Evolutionary conservation across 805 yeast genomes (phyloP).

Genomic region (Kluyveromyces siamensis): DNA sequence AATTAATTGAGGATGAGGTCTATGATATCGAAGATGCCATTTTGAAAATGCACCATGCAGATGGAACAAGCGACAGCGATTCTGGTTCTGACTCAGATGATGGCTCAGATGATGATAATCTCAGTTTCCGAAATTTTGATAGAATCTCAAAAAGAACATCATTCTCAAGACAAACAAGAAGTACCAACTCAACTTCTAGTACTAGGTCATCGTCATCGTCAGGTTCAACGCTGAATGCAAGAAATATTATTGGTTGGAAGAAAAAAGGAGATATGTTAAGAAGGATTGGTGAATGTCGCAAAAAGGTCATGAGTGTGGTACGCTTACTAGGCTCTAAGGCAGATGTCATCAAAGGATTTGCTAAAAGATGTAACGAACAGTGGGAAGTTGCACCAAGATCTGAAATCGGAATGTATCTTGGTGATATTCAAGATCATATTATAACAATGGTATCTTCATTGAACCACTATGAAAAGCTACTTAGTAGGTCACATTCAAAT

Average conservation of each 20-base stretch:
- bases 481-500: constrained; percentile 93
- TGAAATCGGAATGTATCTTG: constrained; percentile 89
- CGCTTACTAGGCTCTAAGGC: constrained; percentile 86
- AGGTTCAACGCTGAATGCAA: constrained; percentile 29
- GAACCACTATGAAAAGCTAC: constrained; percentile 87
- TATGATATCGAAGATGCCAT: constrained; percentile 92
- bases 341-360: constrained; percentile 93
- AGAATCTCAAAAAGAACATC: constrained; percentile 6
- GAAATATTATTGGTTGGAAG: constrained; percentile 62
- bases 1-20: constrained; percentile 88
- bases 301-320: constrained; percentile 83
- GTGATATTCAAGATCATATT: constrained; percentile 96
- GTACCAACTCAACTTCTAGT: constrained; percentile 12
- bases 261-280: constrained; percentile 91
- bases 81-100: constrained; percentile 28
- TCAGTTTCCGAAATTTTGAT: constrained; percentile 5
- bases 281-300: constrained; percentile 91
- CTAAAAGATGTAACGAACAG: constrained; percentile 81
- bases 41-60: constrained; percentile 67
- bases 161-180: constrained; percentile 8
- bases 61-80: constrained; percentile 33
- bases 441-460: constrained; percentile 94
- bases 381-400: constrained; percentile 72
- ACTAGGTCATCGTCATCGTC: constrained; percentile 22
- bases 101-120: constrained; percentile 29